Evolutionary conservation across 164 flowering plant species (phyloP).

Genomic region (Echeveria elegans): DNA sequence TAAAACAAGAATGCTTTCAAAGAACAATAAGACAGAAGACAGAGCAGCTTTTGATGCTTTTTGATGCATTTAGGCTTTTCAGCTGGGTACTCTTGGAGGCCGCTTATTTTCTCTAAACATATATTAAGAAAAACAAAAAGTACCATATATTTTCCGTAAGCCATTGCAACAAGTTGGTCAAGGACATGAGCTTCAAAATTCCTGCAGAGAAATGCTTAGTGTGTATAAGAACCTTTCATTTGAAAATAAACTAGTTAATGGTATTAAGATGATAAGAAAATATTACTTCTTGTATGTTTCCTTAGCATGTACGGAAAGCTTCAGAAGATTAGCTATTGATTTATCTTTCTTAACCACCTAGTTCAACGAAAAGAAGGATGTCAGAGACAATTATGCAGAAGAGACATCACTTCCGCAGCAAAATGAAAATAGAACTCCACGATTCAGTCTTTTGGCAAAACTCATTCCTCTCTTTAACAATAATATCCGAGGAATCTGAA

Average conservation of each 20-base stretch:
- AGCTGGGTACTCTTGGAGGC: no score
- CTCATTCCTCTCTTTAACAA: background rate
- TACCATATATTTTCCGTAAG: constrained; percentile 78
- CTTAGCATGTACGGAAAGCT: constrained; percentile 34
- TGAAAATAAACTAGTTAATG: background rate
- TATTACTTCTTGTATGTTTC: constrained; percentile 48
- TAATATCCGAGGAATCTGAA: background rate
- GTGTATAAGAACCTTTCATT: background rate
- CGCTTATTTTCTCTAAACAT: no score
- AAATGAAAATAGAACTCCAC: background rate
- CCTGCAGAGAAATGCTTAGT: constrained; percentile 26
- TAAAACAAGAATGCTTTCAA: no score
- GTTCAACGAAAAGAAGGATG: background rate
- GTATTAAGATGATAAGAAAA: background rate
- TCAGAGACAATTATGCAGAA: background rate
- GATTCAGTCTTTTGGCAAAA: background rate
- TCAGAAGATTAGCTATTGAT: constrained; percentile 36
- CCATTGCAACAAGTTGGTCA: constrained; percentile 66
- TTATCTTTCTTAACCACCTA: constrained; percentile 48
- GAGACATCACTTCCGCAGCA: background rate
- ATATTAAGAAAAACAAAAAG: constrained; percentile 9
- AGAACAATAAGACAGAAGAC: no score
- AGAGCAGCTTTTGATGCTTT: no score
- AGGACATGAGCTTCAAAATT: constrained; percentile 51
- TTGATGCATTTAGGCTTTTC: no score